Conservation (phyloP, 73 alveolate genomes). For the Paramecium sonneborni region DNA sequence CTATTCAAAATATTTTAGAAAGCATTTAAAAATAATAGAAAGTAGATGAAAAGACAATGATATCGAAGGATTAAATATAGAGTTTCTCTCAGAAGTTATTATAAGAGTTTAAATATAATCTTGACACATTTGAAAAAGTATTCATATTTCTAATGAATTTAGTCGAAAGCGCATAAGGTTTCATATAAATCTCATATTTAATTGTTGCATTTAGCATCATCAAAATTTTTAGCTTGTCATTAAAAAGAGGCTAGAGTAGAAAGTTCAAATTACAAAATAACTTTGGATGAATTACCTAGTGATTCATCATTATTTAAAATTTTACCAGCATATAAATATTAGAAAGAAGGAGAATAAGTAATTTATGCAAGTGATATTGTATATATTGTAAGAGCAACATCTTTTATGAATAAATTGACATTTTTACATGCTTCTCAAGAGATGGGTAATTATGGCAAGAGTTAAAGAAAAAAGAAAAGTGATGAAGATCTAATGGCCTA, state of each 20-base stretch:
- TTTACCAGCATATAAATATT: slow-evolving; percentile 59
- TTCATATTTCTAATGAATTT: not conserved
- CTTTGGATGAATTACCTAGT: slow-evolving; percentile 58
- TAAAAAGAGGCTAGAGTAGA: slow-evolving; percentile 55
- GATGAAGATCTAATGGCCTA: not conserved
- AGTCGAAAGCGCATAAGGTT: slow-evolving; percentile 50
- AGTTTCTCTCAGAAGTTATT: not conserved
- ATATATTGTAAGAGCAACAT: slow-evolving; percentile 43
- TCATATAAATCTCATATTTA: slow-evolving; percentile 61
- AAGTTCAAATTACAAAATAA: slow-evolving; percentile 56
- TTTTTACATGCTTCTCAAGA: slow-evolving; percentile 38
- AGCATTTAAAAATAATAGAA: not conserved
- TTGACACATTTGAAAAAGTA: slow-evolving; percentile 62
- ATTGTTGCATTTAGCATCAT: slow-evolving; percentile 57
- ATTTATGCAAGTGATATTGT: slow-evolving; percentile 43
- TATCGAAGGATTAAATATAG: slow-evolving; percentile 46
- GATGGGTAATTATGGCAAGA: slow-evolving; percentile 36
- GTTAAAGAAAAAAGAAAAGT: not conserved
- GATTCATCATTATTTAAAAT: slow-evolving; percentile 54
- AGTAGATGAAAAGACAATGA: not conserved
- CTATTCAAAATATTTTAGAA: not conserved
- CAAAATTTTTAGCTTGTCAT: slow-evolving; percentile 63
- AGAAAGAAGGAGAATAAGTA: slow-evolving; percentile 60
- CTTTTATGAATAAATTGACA: slow-evolving; percentile 43
- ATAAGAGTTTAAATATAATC: slow-evolving; percentile 57